Evolutionary conservation across 2,329 filamentous ascomycete species (phyloP).

Genomic region (Penicillium sp.): DNA sequence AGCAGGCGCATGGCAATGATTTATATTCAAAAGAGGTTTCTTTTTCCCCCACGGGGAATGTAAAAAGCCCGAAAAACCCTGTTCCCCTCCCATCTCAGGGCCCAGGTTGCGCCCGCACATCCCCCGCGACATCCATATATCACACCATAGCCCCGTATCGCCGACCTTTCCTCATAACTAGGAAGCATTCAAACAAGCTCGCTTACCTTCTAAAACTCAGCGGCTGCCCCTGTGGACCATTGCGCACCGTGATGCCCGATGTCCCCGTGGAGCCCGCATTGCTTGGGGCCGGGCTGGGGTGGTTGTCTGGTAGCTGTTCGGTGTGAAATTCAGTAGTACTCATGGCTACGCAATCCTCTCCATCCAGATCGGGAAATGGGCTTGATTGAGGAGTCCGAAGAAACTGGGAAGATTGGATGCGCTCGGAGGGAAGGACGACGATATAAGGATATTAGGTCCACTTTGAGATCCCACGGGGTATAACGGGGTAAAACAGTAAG

Average conservation of each 20-base stretch:
- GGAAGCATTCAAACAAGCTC: constrained; percentile 25
- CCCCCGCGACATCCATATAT: neutral
- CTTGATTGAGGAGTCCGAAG: neutral
- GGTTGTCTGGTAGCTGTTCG: constrained; percentile 25
- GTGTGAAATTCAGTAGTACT: constrained; percentile 33
- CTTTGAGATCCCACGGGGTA: constrained; percentile 1
- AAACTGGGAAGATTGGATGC: neutral
- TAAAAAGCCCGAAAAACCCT: constrained; percentile 13
- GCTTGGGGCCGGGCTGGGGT: constrained; percentile 35
- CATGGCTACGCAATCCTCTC: constrained; percentile 35
- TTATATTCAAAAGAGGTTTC: neutral
- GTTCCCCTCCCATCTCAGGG: neutral
- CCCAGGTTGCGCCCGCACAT: neutral
- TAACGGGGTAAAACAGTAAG: neutral
- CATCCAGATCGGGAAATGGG: constrained; percentile 22
- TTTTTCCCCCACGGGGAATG: neutral
- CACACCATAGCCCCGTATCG: neutral
- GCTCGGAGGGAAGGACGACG: constrained; percentile 1
- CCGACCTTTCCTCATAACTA: neutral
- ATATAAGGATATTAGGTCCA: neutral
- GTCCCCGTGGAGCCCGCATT: constrained; percentile 38
- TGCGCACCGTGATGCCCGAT: constrained; percentile 36
- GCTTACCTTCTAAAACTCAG: constrained; percentile 61
- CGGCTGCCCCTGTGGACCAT: constrained; percentile 41
- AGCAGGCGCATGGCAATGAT: constrained; percentile 23